These are phyloP conservation scores for Pyronema omphalodes DNA, from an alignment of 495 filamentous ascomycete genomes.

Conservation along the genomic window DNA sequence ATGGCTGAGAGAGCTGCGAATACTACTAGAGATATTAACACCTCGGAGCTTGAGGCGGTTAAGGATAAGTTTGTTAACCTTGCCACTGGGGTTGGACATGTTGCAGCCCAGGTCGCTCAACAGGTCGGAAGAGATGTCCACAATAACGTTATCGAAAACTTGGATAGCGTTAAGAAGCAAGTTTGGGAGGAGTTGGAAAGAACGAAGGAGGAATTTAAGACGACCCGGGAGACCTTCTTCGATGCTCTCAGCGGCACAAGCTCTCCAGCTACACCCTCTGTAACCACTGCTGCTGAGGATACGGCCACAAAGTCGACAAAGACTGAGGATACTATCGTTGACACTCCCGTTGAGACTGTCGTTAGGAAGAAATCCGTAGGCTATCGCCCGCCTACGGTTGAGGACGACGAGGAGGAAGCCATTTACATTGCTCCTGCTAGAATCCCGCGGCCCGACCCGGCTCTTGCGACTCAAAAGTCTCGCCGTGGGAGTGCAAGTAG, in stretches of 20 bases:
- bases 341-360: neutral
- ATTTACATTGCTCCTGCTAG: too few relatives aligned
- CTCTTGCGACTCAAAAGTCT: too few relatives aligned
- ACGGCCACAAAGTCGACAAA: neutral
- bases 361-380: neutral
- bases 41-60: conserved; percentile 28
- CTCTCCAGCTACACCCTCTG: neutral
- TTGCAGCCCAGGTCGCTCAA: conserved; percentile 21
- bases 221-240: neutral
- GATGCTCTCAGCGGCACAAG: neutral
- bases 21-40: conserved; percentile 26
- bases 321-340: neutral
- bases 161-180: conserved; percentile 1
- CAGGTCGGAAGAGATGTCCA: conserved; percentile 6
- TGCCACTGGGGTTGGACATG: conserved; percentile 31
- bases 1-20: conserved; percentile 27
- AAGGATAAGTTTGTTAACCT: conserved; percentile 29
- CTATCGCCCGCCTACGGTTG: neutral
- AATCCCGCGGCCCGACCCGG: too few relatives aligned
- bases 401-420: neutral
- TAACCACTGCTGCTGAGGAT: neutral
- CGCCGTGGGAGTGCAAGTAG: too few relatives aligned
- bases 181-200: neutral
- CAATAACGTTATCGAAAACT: neutral
- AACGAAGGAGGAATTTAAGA: neutral